phyloP scores from a whole-genome alignment of 75 land plant genomes.

The Pseudotsuga menziesii region DNA sequence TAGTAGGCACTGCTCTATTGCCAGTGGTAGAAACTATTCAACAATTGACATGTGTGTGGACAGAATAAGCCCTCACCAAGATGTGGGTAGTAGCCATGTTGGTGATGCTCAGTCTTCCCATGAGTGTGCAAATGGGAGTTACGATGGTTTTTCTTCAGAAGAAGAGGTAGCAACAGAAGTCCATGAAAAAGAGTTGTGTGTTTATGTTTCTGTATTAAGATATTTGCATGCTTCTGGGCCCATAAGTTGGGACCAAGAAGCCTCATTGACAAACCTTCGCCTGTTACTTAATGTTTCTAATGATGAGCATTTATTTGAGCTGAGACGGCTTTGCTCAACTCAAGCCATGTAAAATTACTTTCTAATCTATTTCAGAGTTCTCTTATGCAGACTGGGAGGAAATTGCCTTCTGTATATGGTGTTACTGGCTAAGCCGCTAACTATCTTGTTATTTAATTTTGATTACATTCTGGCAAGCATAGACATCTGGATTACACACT shows the following conservation, averaged over 20 bases:
- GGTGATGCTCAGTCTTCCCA: conserved; percentile 47
- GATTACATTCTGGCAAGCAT: no score
- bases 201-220: conserved; percentile 37
- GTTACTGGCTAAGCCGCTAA: no score
- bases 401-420: no score
- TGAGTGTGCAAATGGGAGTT: conserved; percentile 14
- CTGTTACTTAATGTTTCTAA: conserved; percentile 51
- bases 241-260: conserved; percentile 61
- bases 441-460: no score
- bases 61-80: conserved; percentile 4
- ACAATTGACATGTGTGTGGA: conserved; percentile 8
- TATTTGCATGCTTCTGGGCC: conserved; percentile 71
- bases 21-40: conserved; percentile 18
- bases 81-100: conserved; percentile 14
- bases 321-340: not conserved
- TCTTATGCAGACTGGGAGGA: no score
- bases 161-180: conserved; percentile 30
- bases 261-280: conserved; percentile 52
- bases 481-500: no score
- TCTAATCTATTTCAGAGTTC: not conserved
- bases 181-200: conserved; percentile 49
- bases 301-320: conserved; percentile 54
- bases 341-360: not conserved
- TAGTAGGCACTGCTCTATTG: conserved; percentile 43
- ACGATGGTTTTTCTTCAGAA: conserved; percentile 9